Evolutionary conservation across 768 basidiomycete genomes (phyloP), one percentile per base, ranked within the genome.

Genomic region (Mycena belliarum): DNA sequence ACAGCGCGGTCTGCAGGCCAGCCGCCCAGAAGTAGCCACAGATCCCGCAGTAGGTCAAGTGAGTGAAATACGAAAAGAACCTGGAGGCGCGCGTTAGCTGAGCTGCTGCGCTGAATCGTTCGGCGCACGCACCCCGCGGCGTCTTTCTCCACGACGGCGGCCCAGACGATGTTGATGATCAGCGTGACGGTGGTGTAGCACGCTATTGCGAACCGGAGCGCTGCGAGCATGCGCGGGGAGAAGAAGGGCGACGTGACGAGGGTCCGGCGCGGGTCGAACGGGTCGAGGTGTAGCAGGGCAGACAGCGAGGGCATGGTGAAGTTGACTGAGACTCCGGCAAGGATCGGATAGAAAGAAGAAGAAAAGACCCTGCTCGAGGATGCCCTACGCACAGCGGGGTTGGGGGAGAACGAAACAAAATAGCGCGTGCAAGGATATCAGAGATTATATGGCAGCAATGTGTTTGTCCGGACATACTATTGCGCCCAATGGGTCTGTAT

Each of bases 41-140:
- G 5, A 81, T 43, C 6, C 80, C 80, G 16, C 71, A 72, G 64
- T 76, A 81, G 26, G 75, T 73, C 12, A 81, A 65, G 54, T 76
- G 54, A 4, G 81, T 82, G 61, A 82, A 82, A 67, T 77, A 82
- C 25, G 73, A 73, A 57, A 78, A 69, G 71, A 68, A 80, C 21
- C 80, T 82, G 66, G 32, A 32, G 25, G 49, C 33, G 16, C 16
- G 25, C 43, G 25, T 51, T 55, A 52, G 28, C 24, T n/a, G 42
- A 38, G 41, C 26, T 40, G 40, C 8, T 48, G n/a, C n/a, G n/a
- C n/a, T n/a, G n/a, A n/a, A n/a, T n/a, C n/a, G n/a, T n/a, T 42
- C n/a, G 32, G 48, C 29, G 37, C 32, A 66, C 72, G 41, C 49
- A 70, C 60, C 46, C 65, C 61, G 70, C 52, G 62, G 72, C 73